Evolutionary conservation across 805 yeast genomes (phyloP).

Genomic region (Suhomyces sp.): DNA sequence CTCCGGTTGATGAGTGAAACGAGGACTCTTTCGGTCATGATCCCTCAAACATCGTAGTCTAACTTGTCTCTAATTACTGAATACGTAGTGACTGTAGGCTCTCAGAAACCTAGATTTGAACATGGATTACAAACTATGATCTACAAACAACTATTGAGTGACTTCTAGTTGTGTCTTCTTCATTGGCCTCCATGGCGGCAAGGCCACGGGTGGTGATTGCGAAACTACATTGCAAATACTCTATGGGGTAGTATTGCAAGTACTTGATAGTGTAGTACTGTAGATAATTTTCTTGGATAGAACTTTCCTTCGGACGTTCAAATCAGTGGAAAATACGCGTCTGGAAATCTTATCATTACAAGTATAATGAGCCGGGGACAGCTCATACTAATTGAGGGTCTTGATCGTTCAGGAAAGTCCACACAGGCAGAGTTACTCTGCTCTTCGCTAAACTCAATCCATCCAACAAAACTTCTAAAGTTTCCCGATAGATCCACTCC

Average conservation of each 20-base stretch:
- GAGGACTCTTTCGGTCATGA: conserved; percentile 31
- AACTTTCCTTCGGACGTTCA: not conserved
- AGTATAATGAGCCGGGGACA: conserved; percentile 52
- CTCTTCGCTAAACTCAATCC: conserved; percentile 9
- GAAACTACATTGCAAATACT: too few species aligned
- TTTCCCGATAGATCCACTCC: conserved; percentile 87
- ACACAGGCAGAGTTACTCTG: conserved; percentile 59
- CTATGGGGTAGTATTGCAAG: too few species aligned
- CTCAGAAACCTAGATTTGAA: not conserved
- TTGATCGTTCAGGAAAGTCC: conserved; percentile 92
- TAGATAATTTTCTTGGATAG: too few species aligned
- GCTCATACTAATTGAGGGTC: conserved; percentile 82
- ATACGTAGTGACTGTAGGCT: not conserved
- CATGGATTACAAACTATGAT: not conserved
- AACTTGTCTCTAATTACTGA: not conserved
- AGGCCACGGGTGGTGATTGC: too few species aligned
- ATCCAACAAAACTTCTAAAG: conserved; percentile 48
- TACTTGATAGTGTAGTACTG: not conserved
- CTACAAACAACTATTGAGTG: not conserved
- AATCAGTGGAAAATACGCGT: not conserved
- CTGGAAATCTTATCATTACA: not conserved
- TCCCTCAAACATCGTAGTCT: conserved; percentile 19
- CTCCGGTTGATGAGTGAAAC: conserved; percentile 29
- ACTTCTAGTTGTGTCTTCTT: not conserved
- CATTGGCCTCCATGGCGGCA: too few species aligned